phyloP scores from a whole-genome alignment of 2,329 filamentous ascomycete species.

The Verticillium tricorpus region DNA sequence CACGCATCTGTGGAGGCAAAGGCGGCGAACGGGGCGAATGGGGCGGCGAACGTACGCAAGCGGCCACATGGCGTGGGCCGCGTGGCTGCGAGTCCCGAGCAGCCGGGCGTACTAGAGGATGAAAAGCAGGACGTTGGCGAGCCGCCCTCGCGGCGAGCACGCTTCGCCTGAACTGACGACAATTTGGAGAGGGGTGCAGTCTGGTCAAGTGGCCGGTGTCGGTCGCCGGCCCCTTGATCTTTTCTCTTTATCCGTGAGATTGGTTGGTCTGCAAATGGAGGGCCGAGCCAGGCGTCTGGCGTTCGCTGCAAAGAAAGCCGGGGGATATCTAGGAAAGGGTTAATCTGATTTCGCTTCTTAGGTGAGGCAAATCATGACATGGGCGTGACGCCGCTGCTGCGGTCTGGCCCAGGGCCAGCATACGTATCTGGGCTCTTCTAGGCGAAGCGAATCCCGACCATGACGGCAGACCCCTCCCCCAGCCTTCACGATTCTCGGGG shows the following conservation, averaged over 20 bases:
- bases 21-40: neutral
- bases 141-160: neutral
- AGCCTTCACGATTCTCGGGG: neutral
- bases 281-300: neutral
- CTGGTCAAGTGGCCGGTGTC: neutral
- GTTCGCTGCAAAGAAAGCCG: neutral
- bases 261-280: neutral
- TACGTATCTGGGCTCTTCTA: neutral
- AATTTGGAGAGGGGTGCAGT: neutral
- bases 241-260: neutral
- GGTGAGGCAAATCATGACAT: neutral
- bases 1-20: neutral
- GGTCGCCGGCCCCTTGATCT: neutral
- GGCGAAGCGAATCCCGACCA: neutral
- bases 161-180: neutral
- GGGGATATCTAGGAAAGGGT: neutral
- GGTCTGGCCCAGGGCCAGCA: too few species aligned
- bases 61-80: neutral
- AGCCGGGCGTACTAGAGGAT: neutral
- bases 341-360: neutral
- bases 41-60: neutral
- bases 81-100: neutral
- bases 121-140: neutral
- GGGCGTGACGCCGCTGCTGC: too few species aligned
- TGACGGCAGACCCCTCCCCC: neutral